Percentiles rank a stretch among this genome's conserved stretches.
Conservation (phyloP, 805 yeast species). For the Nakazawaea ishiwadae region DNA sequence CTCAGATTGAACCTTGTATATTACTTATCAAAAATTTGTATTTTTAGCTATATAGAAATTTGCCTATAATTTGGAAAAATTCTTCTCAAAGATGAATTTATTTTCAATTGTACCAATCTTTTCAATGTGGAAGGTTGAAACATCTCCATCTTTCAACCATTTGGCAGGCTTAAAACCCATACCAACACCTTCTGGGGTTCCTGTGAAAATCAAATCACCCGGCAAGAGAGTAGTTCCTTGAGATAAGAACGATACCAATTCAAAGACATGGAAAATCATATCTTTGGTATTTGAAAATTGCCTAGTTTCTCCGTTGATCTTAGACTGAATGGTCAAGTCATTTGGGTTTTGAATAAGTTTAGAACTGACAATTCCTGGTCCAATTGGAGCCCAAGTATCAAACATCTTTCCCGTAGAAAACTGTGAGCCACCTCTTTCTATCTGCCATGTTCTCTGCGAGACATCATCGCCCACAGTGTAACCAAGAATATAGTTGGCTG, state of each 20-base stretch:
- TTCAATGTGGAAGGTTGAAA: constrained; percentile 35
- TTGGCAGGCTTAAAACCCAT: constrained; percentile 30
- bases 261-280: constrained; percentile 40
- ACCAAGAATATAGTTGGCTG: constrained; percentile 44
- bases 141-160: constrained; percentile 42
- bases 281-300: constrained; percentile 44
- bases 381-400: constrained; percentile 55
- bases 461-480: constrained; percentile 53
- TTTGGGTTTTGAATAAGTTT: constrained; percentile 24
- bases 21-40: too few species aligned
- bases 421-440: constrained; percentile 47
- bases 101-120: constrained; percentile 39
- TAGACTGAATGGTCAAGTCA: constrained; percentile 31
- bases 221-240: constrained; percentile 48
- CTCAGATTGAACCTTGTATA: constrained; percentile 55
- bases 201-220: constrained; percentile 52
- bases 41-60: too few species aligned
- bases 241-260: constrained; percentile 40
- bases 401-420: constrained; percentile 49
- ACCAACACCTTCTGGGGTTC: constrained; percentile 55
- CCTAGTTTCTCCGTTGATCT: constrained; percentile 42
- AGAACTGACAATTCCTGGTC: constrained; percentile 44
- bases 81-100: constrained; percentile 15
- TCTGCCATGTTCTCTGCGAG: constrained; percentile 55
- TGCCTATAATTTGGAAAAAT: constrained; percentile 1